Base-by-base conservation (phyloP, 2,329 filamentous ascomycete genomes). In the Zymoseptoria tritici region DNA sequence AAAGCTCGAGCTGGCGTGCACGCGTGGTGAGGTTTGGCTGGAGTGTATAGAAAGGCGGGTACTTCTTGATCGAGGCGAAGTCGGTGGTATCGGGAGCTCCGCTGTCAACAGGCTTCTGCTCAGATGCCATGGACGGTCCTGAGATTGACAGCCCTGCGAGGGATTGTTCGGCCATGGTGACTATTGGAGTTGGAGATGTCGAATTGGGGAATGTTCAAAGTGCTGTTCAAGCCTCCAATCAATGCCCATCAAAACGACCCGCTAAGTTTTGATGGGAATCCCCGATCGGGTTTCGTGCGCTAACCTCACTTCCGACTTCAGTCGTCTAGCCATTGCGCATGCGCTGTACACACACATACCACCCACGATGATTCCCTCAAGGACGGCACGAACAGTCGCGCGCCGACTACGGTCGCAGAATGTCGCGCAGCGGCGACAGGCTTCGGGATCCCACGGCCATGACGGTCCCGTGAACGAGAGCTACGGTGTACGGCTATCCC, bases 11-110 rank as follows among this genome's bases (percentile, higher is more conserved):
- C 72, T 94, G 90, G 52, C 87, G 85, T 75, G 87, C 84, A 71
- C 83, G 86, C 9, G 89, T 93, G 29, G 83, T 82, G 62, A 85
- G 80, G 77, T 90, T 90, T 42, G 86, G 83, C 75, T 94, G 90
- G 57, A 85, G 85, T 58, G 88, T 91, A 83, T 89, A 94, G 85
- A 94, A 92, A 71, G 90, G 87, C 0, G 90, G 90, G 26, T 53
- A 53, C 22, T 24, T 26, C 13, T n/a, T 53, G 52, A 53, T 53
- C 22, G 8, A 26, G n/a, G 21, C 16, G 22, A 53, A 29, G 29
- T 53, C 52, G 16, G 36, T 16, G 36, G 13, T 46, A n/a, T 46
- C 36, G 1, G 36, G 16, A n/a, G 36, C 36, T 2, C 13, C 16
- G 5, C 13, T 46, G 2, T 46, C 13, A n/a, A 16, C 36, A n/a